Percentiles rank a stretch among this genome's conserved stretches.
phyloP scores from a whole-genome alignment of 2,329 filamentous ascomycete genomes.

The Colletotrichum scovillei region DNA sequence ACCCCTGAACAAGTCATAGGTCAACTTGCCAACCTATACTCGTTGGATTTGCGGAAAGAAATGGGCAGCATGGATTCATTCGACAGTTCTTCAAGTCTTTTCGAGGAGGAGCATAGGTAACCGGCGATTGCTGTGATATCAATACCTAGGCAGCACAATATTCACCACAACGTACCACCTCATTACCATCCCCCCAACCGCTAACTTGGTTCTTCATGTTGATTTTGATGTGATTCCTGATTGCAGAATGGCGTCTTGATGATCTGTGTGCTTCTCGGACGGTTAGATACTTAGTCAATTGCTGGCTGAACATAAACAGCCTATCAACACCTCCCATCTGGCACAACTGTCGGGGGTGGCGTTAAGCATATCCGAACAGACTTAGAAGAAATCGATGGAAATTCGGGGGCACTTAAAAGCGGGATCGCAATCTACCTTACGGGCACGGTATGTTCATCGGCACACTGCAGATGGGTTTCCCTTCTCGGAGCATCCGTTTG shows the following conservation, averaged over 20 bases:
- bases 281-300: neutral
- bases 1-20: constrained; percentile 30
- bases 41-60: constrained; percentile 18
- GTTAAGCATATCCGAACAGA: neutral
- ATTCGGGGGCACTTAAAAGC: neutral
- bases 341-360: neutral
- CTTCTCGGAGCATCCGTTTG: neutral
- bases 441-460: neutral
- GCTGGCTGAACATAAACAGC: neutral
- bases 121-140: neutral
- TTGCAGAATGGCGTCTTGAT: neutral
- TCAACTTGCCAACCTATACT: constrained; percentile 11
- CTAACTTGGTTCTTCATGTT: neutral
- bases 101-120: neutral
- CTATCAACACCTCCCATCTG: neutral
- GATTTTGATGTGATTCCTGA: neutral
- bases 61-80: constrained; percentile 18
- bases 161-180: neutral
- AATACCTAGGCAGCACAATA: neutral
- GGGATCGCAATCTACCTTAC: neutral
- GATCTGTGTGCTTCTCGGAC: neutral
- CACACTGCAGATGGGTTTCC: neutral
- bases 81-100: neutral
- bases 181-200: neutral
- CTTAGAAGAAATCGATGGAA: neutral